Base-by-base conservation (phyloP, 2,329 filamentous ascomycete species). In the Rutstroemia sp. region DNA sequence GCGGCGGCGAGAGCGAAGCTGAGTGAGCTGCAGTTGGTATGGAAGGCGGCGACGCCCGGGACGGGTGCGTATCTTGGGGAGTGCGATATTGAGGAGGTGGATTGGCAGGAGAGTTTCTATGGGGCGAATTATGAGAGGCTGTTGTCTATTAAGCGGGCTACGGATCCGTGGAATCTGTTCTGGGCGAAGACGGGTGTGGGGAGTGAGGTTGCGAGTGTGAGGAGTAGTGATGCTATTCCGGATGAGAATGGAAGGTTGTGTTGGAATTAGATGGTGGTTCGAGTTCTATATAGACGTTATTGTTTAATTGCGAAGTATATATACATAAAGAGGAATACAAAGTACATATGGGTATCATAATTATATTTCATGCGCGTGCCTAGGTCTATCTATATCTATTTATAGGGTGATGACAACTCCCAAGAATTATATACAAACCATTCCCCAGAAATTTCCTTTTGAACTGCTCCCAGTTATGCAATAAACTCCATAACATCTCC, bases 181-280 rank as follows among this genome's bases (percentile, higher is more conserved):
- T 63, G 42, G 17, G 56, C 61, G 3, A 45, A 55, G 52, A 62
- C 57, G 0, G 59, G 51, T 1, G 60, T 62, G 3, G 57, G 57
- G 21, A 63, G 61, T 58, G 61, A 63, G 53, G 63, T 64, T 30
- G 80, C 77, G 76, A 64, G 64, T 34, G 60, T 62, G 25, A 14
- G 27, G 14, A 54, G 34, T 14, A 45, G 10, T 19, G 39, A 57
- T 59, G 49, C 27, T 5, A 41, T 58, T 37, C 30, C 46, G 1
- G 41, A 39, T 48, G 53, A 49, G n/a, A 52, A 56, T 48, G 48
- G 53, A 38, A 50, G 10, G 16, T 49, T 56, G 7, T 56, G 54
- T 19, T 49, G 54, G 51, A 39, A 47, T 47, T 47, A 47, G 16
- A 21, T 8, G 2, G 25, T 10, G 7, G 39, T 6, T 8, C 1